These are phyloP conservation scores for Solanum hybrid DNA, from an alignment of 305 asterid genomes.

Conservation along the genomic window DNA sequence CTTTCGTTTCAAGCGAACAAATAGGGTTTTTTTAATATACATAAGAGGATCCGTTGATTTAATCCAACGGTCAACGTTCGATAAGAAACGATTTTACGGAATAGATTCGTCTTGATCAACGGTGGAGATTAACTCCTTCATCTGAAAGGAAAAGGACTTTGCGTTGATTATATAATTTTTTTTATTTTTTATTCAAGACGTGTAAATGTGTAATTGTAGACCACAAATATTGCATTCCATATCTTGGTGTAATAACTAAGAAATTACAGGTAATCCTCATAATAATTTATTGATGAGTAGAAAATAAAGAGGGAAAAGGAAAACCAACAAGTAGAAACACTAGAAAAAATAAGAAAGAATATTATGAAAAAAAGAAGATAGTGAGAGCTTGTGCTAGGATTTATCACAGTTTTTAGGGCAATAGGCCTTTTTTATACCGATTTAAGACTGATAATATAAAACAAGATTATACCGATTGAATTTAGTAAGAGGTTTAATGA, in stretches of 20 bases:
- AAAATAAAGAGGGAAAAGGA: neutral
- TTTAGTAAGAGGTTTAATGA: neutral
- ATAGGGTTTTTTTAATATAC: neutral
- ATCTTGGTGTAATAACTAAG: neutral
- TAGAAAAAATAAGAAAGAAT: neutral
- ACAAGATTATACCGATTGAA: neutral
- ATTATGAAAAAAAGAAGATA: neutral
- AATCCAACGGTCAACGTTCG: conserved; percentile 26
- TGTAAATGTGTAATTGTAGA: neutral
- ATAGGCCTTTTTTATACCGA: neutral
- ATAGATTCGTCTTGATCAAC: neutral
- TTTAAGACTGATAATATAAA: neutral
- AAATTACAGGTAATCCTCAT: neutral
- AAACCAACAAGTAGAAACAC: neutral
- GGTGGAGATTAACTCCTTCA: conserved; percentile 5
- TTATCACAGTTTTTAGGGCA: neutral
- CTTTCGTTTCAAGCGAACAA: conserved; percentile 25
- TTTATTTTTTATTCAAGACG: neutral
- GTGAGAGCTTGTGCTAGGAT: neutral
- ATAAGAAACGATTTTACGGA: neutral
- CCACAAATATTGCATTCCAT: neutral
- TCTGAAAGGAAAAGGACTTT: neutral
- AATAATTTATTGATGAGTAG: neutral
- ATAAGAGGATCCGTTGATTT: conserved; percentile 5
- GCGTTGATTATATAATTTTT: neutral